Base-by-base conservation (phyloP, 129 eudicot genomes). In the Kitagawia praeruptora region DNA sequence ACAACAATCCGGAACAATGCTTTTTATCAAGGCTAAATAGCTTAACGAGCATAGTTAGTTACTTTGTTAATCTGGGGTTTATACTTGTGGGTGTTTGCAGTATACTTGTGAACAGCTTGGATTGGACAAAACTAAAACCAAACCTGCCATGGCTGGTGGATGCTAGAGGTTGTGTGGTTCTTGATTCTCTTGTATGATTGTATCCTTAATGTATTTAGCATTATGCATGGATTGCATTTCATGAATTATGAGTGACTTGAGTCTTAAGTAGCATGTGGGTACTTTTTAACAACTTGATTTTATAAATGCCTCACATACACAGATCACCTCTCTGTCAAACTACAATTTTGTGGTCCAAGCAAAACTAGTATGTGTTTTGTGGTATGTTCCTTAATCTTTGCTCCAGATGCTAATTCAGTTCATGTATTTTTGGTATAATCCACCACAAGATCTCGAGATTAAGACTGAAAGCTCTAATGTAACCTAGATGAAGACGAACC, bases 111-210 rank as follows among this genome's bases (percentile, higher is more conserved):
- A 87, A 83, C 78, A 93, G 96, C 88, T 31, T 90, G 83, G 88
- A 90, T 51, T 93, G 93, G 98, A 83, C 88, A 76, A 93, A 87
- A 76, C 34, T 90, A 83, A 67, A 63, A 51, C 92, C 98, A 58
- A 89, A 93, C 64, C 86, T 93, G 25, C 93, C 98, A 70, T 93
- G 98, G 98, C 77, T 93, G 85, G 96, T 90, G 82, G 96, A 93
- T 74, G 84, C 98, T 51, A 89, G 89, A 47, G 98, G 98, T 70
- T 93, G 98, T 14, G 88, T 86, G 85, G 66, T 93, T 75, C 93
- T 93, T 70, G 98, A 93, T 83, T 75, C 85, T 79, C 87, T 93
- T 70, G 98, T 31, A 31, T 31, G 34, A 31, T 31, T 31, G 34
- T 93, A 93, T 93, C 98, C 98, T 87, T 82, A 18, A 74, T 23